Evolutionary conservation across 257 asterid genomes (phyloP).

Genomic region (Ilex aquifolium): DNA sequence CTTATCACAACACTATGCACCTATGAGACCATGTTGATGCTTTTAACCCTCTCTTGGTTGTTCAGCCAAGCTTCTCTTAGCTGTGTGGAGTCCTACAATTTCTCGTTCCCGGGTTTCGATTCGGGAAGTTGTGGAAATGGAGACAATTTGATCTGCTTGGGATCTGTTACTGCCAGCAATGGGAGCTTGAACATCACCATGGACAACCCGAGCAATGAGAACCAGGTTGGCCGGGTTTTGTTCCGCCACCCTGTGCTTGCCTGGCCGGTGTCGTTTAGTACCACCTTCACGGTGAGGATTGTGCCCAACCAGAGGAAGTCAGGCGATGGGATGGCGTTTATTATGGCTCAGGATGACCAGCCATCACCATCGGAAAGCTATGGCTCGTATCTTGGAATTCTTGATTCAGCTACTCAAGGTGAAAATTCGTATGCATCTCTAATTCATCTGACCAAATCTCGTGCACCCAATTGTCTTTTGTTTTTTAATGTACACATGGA

Average conservation of each 20-base stretch:
- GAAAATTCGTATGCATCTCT: background rate
- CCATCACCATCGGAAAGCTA: conserved; percentile 58
- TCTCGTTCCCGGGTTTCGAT: conserved; percentile 48
- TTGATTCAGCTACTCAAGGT: conserved; percentile 70
- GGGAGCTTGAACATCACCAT: conserved; percentile 46
- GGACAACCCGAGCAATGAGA: conserved; percentile 1
- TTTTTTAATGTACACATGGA: too few relatives aligned
- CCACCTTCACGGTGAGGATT: conserved; percentile 41
- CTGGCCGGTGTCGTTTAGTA: conserved; percentile 62
- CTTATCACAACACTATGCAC: too few relatives aligned
- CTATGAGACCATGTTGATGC: conserved; percentile 20
- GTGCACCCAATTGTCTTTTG: too few relatives aligned
- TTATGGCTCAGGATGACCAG: conserved; percentile 43
- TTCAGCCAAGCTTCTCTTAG: conserved; percentile 22
- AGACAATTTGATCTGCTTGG: conserved; percentile 47
- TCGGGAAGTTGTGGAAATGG: conserved; percentile 26
- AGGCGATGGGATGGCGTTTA: conserved; percentile 64
- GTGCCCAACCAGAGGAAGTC: conserved; percentile 35
- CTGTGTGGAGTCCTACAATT: conserved; percentile 34
- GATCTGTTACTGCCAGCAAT: conserved; percentile 39
- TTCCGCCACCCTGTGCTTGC: conserved; percentile 36
- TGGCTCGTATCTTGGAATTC: conserved; percentile 58
- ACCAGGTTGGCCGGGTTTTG: conserved; percentile 41
- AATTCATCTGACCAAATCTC: too few relatives aligned
- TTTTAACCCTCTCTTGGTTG: conserved; percentile 15